Evolutionary conservation across 441 rosid genomes (phyloP), one percentile per base, ranked within the genome.

Genomic region (Biscutella laevigata): DNA sequence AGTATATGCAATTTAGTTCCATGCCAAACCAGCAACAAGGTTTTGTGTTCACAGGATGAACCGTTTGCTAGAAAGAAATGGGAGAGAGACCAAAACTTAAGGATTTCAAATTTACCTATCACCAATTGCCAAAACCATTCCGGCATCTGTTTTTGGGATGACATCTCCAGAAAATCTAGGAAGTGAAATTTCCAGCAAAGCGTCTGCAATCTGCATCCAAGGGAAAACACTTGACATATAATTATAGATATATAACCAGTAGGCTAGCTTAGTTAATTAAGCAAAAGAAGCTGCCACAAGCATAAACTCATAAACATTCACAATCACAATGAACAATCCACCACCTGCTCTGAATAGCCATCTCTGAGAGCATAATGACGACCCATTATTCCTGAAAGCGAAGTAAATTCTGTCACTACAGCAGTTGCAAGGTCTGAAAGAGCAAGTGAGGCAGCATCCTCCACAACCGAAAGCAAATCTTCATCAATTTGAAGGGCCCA

Each of bases 371-470:
- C 98, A 77, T 85, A 91, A 79, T 91, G 96, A 47, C 91, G 81
- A 42, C 80, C 98, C 96, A 91, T 91, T 71, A 81, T 76, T 66
- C 98, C 96, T 10, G 98, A 78, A 20, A 91, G 86, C 33, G 95
- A 62, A 56, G 98, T 83, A 72, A 91, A 91, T 71, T 91, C 96
- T 30, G 83, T 88, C 44, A 91, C 98, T 34, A 91, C 91, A 38
- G 96, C 73, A 58, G 95, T 83, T 38, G 96, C 86, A 75, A 91
- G 96, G 79, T 91, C 98, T 48, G 89, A 85, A 84, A 88, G 78
- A 26, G 98, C 96, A 74, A 91, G 91, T 28, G 95, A 77, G 36
- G 94, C 96, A 57, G 98, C 96, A 61, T 75, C 81, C 67, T 70
- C 73, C 69, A 80, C 80, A 61, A 62, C 65, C 29, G 71, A 76